These are phyloP conservation scores for Neurospora pannonica DNA, from an alignment of 495 filamentous ascomycete genomes.

Conservation along the genomic window DNA sequence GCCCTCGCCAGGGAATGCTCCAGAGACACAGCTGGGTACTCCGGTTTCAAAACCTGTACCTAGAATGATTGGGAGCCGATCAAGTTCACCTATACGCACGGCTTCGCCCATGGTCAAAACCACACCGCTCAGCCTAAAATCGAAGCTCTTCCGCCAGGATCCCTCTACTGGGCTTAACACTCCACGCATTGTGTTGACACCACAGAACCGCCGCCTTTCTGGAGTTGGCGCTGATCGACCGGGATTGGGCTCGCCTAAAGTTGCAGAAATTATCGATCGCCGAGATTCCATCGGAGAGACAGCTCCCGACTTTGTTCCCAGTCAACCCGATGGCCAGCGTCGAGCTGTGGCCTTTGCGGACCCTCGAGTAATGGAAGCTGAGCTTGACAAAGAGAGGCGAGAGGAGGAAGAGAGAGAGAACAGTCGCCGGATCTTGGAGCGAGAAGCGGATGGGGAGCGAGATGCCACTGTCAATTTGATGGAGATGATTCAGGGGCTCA, in stretches of 20 bases:
- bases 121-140: conserved; percentile 19
- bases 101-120: conserved; percentile 11
- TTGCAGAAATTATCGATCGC: conserved; percentile 63
- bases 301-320: conserved; percentile 51
- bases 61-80: conserved; percentile 21
- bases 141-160: conserved; percentile 49
- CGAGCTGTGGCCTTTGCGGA: conserved; percentile 55
- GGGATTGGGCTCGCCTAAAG: conserved; percentile 69
- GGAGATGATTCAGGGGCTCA: conserved; percentile 69
- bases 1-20: conserved; percentile 5
- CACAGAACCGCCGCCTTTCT: conserved; percentile 52
- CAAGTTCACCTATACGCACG: conserved; percentile 24
- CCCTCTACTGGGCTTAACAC: conserved; percentile 47
- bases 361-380: conserved; percentile 54
- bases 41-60: conserved; percentile 11
- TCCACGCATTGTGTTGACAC: conserved; percentile 56
- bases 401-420: conserved; percentile 55
- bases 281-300: conserved; percentile 62
- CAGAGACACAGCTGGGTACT: conserved; percentile 3
- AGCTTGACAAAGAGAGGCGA: conserved; percentile 59
- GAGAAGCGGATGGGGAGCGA: conserved; percentile 40
- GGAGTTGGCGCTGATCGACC: conserved; percentile 66
- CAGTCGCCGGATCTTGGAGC: conserved; percentile 43
- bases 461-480: conserved; percentile 57
- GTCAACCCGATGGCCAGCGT: conserved; percentile 15